Base-by-base conservation (phyloP, 352 stramenopile genomes). In the Pythium sp. region DNA sequence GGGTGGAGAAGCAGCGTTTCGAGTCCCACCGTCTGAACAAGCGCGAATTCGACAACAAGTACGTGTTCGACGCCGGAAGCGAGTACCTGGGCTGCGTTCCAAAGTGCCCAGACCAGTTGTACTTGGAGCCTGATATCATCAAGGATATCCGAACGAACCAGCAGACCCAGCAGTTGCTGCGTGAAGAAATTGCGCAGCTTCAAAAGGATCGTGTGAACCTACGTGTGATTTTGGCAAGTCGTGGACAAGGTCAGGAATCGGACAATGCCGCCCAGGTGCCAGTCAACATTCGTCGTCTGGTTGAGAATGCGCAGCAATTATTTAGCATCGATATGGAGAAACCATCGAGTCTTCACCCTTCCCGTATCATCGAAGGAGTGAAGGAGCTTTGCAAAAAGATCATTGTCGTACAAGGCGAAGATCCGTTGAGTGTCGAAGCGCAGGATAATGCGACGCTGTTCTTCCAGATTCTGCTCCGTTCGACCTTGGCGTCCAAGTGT, bases 1-100 rank as follows among this genome's bases (percentile, higher is more conserved):
- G 96, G 94, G 98, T 99, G 57, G 98, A 99, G 76, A 98, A 98
- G 62, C 98, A 99, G 82, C 86, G 81, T 46, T 98, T 98, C 54
- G 84, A 97, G 61, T 92, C 88, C 3, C 91, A 93, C 67, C 75
- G 75, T 64, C 72, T 98, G 58, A 97, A 97, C 59, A 98, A 97
- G 69, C 74, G 75, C 15, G 80, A 99, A 60, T 98, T 99, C 71
- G 92, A 98, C 57, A 82, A 92, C 70, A 96, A 92, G 38, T 99
- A 97, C 71, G 74, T 96, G 12, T 87, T 99, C 38, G 92, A 98
- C 70, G 84, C 90, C n/a, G 86, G 86, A n/a, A 94, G 97, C 62
- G 90, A 97, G 59, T 82, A 93, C 43, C 97, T 99, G 68, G 97
- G 96, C n/a, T 93, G 84, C 38, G 75, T 95, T 47, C 89, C 89